Base-by-base conservation (phyloP, 2,329 filamentous ascomycete species). In the Ophiosphaerella korrae region DNA sequence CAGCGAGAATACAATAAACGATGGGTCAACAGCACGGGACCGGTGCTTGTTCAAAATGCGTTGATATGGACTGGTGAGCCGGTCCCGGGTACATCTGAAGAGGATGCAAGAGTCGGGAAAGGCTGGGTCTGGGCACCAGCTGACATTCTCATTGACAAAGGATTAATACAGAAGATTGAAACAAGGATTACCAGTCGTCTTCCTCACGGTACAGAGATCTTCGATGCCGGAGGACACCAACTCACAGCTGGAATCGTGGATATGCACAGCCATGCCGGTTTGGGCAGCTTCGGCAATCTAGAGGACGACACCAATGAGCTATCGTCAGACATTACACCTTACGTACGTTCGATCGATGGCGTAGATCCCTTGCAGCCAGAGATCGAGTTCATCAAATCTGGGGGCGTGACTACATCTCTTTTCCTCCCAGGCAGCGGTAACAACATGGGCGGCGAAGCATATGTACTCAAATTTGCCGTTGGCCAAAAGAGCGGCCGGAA, bases 381-480 rank as follows among this genome's bases (percentile, higher is more conserved):
- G 60, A 81, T 88, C 9, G 80, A 86, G 56, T 82, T 86, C 56
- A 89, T 89, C 76, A 88, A 88, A 62, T 88, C 85, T 0, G 87
- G 87, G 7, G 87, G 87, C n/a, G 86, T 89, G 0, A 89, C 87
- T 0, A 88, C 86, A 0, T 86, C 82, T 21, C 76, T 89, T 1
- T 75, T 89, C 3, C 77, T 89, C 1, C 87, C 87, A 1, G 87
- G 87, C 1, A 87, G 84, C 1, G 85, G 81, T n/a, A 90, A 88
- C 70, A 89, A 88, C 65, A 88, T 90, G 35, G 87, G 85, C 21
- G 87, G 87, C 53, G 86, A 89, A 66, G 87, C 86, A 0, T 89
- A 80, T 50, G 80, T 86, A 4, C 81, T 90, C 68, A 90, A 89
- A 74, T 84, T 86, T 53, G 83, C 86, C 8, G 82, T 88, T 9